phyloP scores from a whole-genome alignment of 2,329 filamentous ascomycete species.

The Fusarium annulatum region DNA sequence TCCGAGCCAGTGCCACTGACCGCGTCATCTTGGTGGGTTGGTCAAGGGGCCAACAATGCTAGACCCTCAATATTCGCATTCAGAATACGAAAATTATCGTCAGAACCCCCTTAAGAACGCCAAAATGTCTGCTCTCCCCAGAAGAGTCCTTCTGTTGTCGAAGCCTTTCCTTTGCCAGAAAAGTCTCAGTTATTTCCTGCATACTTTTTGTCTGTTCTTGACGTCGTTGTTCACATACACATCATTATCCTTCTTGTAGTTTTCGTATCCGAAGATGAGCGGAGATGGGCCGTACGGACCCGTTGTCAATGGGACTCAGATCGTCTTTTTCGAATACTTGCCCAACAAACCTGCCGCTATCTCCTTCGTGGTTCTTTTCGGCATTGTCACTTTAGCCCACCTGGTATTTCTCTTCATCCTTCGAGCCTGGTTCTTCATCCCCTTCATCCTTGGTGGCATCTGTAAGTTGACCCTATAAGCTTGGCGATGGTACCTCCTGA shows the following conservation, averaged over 20 bases:
- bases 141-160: rapidly evolving
- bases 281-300: constrained; percentile 6
- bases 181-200: rapidly evolving
- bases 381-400: background rate
- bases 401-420: background rate
- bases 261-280: constrained; percentile 1
- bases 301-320: constrained; percentile 11
- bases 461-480: background rate
- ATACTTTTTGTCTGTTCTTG: rapidly evolving
- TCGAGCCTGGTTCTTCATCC: constrained; percentile 22
- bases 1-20: background rate
- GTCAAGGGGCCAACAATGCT: background rate
- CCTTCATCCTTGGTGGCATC: constrained; percentile 17
- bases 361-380: constrained; percentile 3
- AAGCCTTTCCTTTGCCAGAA: background rate
- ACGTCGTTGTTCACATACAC: background rate
- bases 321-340: constrained; percentile 15
- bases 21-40: constrained; percentile 16
- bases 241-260: background rate
- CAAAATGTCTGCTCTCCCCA: background rate
- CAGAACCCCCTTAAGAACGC: background rate
- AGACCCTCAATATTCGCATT: constrained; percentile 21
- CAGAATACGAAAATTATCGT: constrained; percentile 11
- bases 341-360: constrained; percentile 4
- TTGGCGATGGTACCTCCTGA: rapidly evolving